Base-by-base conservation (phyloP, 495 filamentous ascomycete genomes). In the Hypoxylon trugodes region DNA sequence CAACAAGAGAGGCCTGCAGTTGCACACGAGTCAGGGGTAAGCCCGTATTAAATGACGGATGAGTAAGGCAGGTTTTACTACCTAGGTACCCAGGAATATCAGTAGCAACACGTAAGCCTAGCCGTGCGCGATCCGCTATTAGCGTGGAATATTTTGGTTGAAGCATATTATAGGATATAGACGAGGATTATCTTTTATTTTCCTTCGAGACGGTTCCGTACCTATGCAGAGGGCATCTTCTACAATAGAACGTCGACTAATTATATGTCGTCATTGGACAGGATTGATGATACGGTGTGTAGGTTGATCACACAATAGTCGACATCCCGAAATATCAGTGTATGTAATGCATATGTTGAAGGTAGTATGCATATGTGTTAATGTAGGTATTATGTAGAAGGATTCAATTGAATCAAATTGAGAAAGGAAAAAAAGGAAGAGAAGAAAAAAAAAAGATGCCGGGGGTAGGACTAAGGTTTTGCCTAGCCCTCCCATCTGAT, bases 401-500 rank as follows among this genome's bases (percentile, higher is more conserved):
- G 59, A 55, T 63, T n/a, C 45, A 56, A 56, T 56, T 56, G 42
- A 63, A 56, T 50, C 50, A 37, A 32, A 10, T 19, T 54, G 6
- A 26, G 10, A 2, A 2, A 15, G 25, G 6, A 26, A 15, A 2
- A 2, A 15, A 26, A 10, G 5, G 4, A 13, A 13, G 38, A 18
- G 38, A 3, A 41, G 26, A 46, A 25, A 30, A 8, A 13, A n/a
- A 30, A 30, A 51, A 13, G 9, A 51, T 52, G 53, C 42, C 41
- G 40, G 54, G 54, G 61, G 33, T 60, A 15, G 7, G 8, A 8
- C 32, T 35, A 35, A 10, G 32, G 33, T 22, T 46, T 37, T 57
- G 30, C 45, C 30, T 49, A 54, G 54, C 24, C n/a, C 4, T 52
- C 30, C 25, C 61, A 61, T 57, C 57, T 45, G 63, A 66, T 66